Base-by-base conservation (phyloP, 2,329 filamentous ascomycete genomes). In the Exophiala mesophila region DNA sequence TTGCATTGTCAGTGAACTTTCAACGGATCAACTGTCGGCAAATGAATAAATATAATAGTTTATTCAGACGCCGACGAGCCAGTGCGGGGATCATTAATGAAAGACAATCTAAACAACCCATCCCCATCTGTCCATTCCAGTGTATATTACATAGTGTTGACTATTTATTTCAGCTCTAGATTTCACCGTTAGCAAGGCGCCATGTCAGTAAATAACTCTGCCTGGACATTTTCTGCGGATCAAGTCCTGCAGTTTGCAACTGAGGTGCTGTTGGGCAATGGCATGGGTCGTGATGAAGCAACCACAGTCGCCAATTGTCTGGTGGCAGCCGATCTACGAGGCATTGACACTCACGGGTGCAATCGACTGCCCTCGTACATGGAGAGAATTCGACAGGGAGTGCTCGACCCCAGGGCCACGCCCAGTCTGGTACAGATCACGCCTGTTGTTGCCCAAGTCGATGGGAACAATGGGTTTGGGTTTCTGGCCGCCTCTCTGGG, bases 361-460 rank as follows among this genome's bases (percentile, higher is more conserved):
- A 87, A 86, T 61, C 78, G 85, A 4, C 79, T 90, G 29, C 84
- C 85, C 1, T 85, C 81, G 0, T 90, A 90, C 67, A 77, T 89
- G 68, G 73, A 77, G 40, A 80, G 85, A 13, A 75, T 89, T 49
- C 77, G 83, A 2, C 73, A 82, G 57, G 80, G 80, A 2, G 82
- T 85, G 2, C 73, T 90, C 5, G 70, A 85, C 53, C 68, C 80
- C 8, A 61, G 59, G 8, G 81, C 81, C 1, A 59, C 67, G 3
- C 85, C 85, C 0, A 69, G 66, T 0, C 47, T 88, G 2, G 67
- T 57, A 0, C 72, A 83, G 50, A 63, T 80, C 35, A 89, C 85
- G 0, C 83, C 85, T 0, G 83, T 80, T 0, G 85, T 86, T 0
- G 81, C 78, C 0, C 80, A 80, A 32, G 73, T 86, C 6, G 73